Conservation (phyloP, 2,329 filamentous ascomycete genomes). For the Pyrenophora teres region DNA sequence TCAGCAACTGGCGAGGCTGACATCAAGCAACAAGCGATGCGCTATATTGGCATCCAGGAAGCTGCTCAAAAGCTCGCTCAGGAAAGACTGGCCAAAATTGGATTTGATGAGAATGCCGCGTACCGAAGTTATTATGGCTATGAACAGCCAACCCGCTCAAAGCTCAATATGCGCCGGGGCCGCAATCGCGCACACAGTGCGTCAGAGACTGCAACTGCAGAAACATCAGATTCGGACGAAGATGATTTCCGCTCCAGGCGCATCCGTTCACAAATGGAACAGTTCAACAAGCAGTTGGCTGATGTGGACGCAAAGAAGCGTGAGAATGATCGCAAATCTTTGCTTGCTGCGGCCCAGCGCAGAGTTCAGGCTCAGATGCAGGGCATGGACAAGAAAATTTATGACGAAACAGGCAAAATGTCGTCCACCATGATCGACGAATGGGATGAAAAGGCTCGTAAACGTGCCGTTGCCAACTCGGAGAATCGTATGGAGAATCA, state of each 20-base stretch:
- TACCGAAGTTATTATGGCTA: slow-evolving; percentile 79
- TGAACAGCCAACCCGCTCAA: slow-evolving; percentile 55
- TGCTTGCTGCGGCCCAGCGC: slow-evolving; percentile 79
- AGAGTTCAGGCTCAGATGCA: slow-evolving; percentile 82
- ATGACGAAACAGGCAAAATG: slow-evolving; percentile 74
- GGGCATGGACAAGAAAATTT: slow-evolving; percentile 81
- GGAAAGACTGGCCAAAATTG: slow-evolving; percentile 79
- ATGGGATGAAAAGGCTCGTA: slow-evolving; percentile 78
- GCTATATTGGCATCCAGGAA: slow-evolving; percentile 73
- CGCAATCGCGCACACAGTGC: slow-evolving; percentile 70
- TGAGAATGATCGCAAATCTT: slow-evolving; percentile 71
- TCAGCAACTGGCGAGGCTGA: slow-evolving; percentile 46
- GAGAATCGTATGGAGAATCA: slow-evolving; percentile 63
- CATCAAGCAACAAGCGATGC: slow-evolving; percentile 58
- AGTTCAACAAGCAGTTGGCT: slow-evolving; percentile 70
- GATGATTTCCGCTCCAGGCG: slow-evolving; percentile 72
- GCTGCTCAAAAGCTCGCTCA: slow-evolving; percentile 85
- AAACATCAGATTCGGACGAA: slow-evolving; percentile 47
- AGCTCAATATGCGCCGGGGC: slow-evolving; percentile 58
- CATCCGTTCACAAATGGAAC: slow-evolving; percentile 78
- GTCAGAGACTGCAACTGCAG: slow-evolving; percentile 50
- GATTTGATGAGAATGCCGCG: slow-evolving; percentile 69
- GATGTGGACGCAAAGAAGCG: slow-evolving; percentile 76
- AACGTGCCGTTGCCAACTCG: slow-evolving; percentile 68
- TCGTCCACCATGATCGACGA: slow-evolving; percentile 70